A percentile compares a stretch with the other conserved stretches of the same genome.
These are phyloP conservation scores for Aspergillus affinis DNA, from an alignment of 495 filamentous ascomycete species.

Conservation along the genomic window DNA sequence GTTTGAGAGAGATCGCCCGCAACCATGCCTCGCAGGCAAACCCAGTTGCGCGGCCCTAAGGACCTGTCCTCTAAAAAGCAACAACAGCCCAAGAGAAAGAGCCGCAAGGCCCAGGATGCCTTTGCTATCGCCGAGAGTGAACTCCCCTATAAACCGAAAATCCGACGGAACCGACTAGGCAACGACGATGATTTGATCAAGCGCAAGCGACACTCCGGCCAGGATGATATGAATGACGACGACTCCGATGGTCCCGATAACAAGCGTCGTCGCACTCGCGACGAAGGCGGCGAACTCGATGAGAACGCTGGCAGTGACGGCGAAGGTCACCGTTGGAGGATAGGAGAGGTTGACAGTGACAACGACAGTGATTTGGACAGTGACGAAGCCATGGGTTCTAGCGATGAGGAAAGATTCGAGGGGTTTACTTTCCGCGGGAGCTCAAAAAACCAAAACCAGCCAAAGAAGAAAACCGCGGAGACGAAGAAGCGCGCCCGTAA, in stretches of 20 bases:
- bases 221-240: slow-evolving; percentile 39
- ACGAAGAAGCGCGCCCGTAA: slow-evolving; percentile 34
- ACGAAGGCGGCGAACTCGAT: slow-evolving; percentile 39
- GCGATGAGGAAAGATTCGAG: slow-evolving; percentile 80
- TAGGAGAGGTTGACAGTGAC: slow-evolving; percentile 72
- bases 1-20: slow-evolving; percentile 5
- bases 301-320: slow-evolving; percentile 70
- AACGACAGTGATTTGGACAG: slow-evolving; percentile 85
- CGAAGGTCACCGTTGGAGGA: slow-evolving; percentile 84
- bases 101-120: slow-evolving; percentile 70
- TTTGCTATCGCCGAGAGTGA: slow-evolving; percentile 77
- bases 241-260: slow-evolving; percentile 50
- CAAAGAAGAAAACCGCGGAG: slow-evolving; percentile 29
- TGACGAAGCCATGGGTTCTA: slow-evolving; percentile 90
- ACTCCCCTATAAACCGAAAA: slow-evolving; percentile 47
- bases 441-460: slow-evolving; percentile 51
- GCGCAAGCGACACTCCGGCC: slow-evolving; percentile 41
- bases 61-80: slow-evolving; percentile 48
- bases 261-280: slow-evolving; percentile 44
- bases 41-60: slow-evolving; percentile 43
- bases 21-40: slow-evolving; percentile 69
- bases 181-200: slow-evolving; percentile 50
- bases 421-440: slow-evolving; percentile 72
- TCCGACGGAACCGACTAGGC: slow-evolving; percentile 59
- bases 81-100: slow-evolving; percentile 45